Evolutionary conservation across 768 basidiomycete species (phyloP).

Genomic region (Mycena latifolia): DNA sequence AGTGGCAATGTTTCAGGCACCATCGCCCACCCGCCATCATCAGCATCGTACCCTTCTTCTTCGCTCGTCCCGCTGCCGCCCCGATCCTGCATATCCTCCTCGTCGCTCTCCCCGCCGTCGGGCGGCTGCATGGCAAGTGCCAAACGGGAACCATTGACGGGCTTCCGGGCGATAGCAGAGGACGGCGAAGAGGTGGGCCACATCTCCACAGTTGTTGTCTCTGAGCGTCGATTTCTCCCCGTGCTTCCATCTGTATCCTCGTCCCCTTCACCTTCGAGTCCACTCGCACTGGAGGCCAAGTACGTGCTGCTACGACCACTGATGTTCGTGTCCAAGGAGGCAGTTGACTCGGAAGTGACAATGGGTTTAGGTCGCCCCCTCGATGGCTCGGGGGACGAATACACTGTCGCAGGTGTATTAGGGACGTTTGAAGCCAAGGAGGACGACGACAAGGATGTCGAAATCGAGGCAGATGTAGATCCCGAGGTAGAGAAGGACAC

Average conservation of each 20-base stretch:
- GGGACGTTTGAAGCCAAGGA: conserved; percentile 18
- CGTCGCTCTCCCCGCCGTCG: conserved; percentile 31
- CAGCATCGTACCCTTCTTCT: conserved; percentile 16
- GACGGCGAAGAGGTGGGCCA: conserved; percentile 33
- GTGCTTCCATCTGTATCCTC: conserved; percentile 9
- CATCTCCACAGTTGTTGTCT: conserved; percentile 35
- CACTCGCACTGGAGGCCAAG: conserved; percentile 21
- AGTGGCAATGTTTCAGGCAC: conserved; percentile 29
- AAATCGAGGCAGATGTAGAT: conserved; percentile 18
- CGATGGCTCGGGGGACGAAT: conserved; percentile 27
- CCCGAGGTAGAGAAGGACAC: conserved; percentile 21
- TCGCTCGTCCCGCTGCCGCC: conserved; percentile 10
- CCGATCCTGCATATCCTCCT: conserved; percentile 1
- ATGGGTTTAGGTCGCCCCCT: conserved; percentile 17
- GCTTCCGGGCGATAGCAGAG: conserved; percentile 27
- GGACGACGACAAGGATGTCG: conserved; percentile 23
- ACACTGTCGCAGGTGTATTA: conserved; percentile 21
- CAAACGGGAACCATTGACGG: conserved; percentile 34
- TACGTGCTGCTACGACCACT: conserved; percentile 31
- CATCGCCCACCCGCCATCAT: conserved; percentile 31
- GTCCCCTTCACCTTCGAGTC: conserved; percentile 12
- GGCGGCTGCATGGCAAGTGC: conserved; percentile 29
- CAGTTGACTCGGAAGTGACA: conserved; percentile 23
- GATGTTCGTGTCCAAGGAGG: conserved; percentile 34
- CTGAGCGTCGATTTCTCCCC: conserved; percentile 30